Evolutionary conservation across 768 basidiomycete species (phyloP), one percentile per base, ranked within the genome.

Genomic region (Chalciporus chontae): DNA sequence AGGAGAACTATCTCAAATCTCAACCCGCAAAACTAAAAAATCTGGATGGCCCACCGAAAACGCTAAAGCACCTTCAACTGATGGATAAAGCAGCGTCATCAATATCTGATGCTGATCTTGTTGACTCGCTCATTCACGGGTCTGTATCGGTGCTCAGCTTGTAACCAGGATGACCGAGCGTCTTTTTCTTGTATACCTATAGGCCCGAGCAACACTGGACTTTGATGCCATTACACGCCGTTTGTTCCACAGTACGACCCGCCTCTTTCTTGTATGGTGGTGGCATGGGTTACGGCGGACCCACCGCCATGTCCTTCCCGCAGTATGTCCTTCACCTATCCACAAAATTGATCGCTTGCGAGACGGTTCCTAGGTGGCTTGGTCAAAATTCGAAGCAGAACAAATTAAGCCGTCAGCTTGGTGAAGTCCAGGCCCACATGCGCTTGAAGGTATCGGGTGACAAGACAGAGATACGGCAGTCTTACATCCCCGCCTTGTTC

Each of bases 131-230:
- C 62, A 95, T 99, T 60, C 95, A 95, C 60, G 90, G 94, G 94
- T 93, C 59, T 34, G 56, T 51, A 14, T 27, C 13, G 15, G 17
- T 9, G 7, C 6, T 1, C 11, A 7, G 17, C 29, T 24, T 8
- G 3, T 18, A 6, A 38, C 27, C 7, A 15, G 29, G 17, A 31
- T 8, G 36, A 5, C 11, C 43, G 42, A 44, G 27, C 36, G 7
- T 34, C n/a, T 7, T 36, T 2, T 45, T 36, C 2, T 45, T 39
- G n/a, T n/a, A n/a, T 23, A n/a, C 23, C 19, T 51, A 5, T 54
- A 94, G 94, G 13, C 79, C 89, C 0, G 90, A 97, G 65, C 94
- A 97, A 61, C 94, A 97, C 57, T 99, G 96, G 96, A 76, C 85
- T 10, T 71, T 99, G 48, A 90, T 99, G 83, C 96, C 96, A 0